Conservation (phyloP, 805 yeast species). For the Schizosaccharomyces octosporus region DNA sequence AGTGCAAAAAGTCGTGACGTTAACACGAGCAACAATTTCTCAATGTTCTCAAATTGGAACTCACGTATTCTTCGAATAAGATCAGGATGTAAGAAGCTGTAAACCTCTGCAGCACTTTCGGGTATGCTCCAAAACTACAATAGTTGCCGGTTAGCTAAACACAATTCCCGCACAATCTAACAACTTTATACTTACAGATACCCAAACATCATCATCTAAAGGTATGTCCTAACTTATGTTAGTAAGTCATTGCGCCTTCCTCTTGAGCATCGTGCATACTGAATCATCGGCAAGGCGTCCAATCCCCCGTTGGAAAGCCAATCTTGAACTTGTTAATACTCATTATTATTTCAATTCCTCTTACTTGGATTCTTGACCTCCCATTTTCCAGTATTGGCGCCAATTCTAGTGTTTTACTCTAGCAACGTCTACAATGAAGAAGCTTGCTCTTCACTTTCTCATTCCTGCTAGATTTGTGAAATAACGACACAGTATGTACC, state of each 20-base stretch:
- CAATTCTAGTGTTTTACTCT: too few relatives aligned
- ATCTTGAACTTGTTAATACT: not conserved
- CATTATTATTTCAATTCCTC: not conserved
- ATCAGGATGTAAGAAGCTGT: not conserved
- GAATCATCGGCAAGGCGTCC: not conserved
- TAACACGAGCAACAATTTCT: not conserved
- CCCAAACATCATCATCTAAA: not conserved
- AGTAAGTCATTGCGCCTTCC: not conserved
- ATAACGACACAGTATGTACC: too few relatives aligned
- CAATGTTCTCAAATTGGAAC: not conserved
- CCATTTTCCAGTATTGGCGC: not conserved
- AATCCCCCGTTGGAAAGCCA: constrained; percentile 1
- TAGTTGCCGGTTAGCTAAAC: too few relatives aligned
- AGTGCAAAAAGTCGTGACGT: not conserved
- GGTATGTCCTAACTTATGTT: not conserved
- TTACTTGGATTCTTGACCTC: constrained; percentile 1
- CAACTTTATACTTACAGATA: not conserved
- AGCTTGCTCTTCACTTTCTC: too few relatives aligned
- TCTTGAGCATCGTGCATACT: not conserved
- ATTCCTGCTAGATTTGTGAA: too few relatives aligned
- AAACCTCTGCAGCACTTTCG: not conserved
- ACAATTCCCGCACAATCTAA: too few relatives aligned
- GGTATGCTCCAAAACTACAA: not conserved
- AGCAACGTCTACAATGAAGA: too few relatives aligned
- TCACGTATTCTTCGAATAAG: not conserved